These are phyloP conservation scores for Chlamydomonas incerta DNA, from an alignment of 139 green algal species.

Conservation along the genomic window DNA sequence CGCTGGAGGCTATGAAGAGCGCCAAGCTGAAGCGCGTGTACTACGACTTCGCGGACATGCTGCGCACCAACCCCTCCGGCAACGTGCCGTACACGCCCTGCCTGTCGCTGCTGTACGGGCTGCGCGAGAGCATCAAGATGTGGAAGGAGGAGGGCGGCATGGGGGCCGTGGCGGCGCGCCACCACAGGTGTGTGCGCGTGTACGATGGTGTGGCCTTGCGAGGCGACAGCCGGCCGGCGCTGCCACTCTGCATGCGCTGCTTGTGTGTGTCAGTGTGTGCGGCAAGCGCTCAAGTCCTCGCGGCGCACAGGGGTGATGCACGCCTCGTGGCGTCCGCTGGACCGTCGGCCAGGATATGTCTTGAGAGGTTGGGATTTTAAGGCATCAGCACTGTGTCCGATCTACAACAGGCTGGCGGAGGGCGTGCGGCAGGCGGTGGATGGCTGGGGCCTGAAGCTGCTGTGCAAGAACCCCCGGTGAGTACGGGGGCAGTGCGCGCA, in stretches of 20 bases:
- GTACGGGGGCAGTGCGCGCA: background rate
- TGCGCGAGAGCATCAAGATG: conserved; percentile 82
- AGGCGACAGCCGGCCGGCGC: too few relatives aligned
- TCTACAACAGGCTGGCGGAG: conserved; percentile 67
- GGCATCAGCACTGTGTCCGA: too few relatives aligned
- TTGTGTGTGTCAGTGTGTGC: too few relatives aligned
- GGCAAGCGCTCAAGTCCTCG: too few relatives aligned
- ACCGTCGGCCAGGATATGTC: too few relatives aligned
- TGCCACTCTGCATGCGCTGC: too few relatives aligned
- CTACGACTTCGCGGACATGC: conserved; percentile 90
- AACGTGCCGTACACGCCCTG: conserved; percentile 86
- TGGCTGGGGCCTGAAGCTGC: conserved; percentile 93
- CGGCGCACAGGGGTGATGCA: too few relatives aligned
- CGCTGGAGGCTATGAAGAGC: conserved; percentile 78
- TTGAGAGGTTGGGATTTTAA: too few relatives aligned
- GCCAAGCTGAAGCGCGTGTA: conserved; percentile 85
- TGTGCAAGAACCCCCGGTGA: conserved; percentile 92
- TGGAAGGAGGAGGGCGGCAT: conserved; percentile 91
- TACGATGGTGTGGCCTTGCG: too few relatives aligned
- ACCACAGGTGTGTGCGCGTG: too few relatives aligned
- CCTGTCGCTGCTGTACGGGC: conserved; percentile 92
- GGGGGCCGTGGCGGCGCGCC: conserved; percentile 87
- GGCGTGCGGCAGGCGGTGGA: conserved; percentile 85
- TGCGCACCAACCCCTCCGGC: conserved; percentile 76
- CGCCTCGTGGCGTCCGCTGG: too few relatives aligned